These are phyloP conservation scores for Hsuehochloa calcarea DNA, from an alignment of 176 grass and related monocot species.

Conservation along the genomic window DNA sequence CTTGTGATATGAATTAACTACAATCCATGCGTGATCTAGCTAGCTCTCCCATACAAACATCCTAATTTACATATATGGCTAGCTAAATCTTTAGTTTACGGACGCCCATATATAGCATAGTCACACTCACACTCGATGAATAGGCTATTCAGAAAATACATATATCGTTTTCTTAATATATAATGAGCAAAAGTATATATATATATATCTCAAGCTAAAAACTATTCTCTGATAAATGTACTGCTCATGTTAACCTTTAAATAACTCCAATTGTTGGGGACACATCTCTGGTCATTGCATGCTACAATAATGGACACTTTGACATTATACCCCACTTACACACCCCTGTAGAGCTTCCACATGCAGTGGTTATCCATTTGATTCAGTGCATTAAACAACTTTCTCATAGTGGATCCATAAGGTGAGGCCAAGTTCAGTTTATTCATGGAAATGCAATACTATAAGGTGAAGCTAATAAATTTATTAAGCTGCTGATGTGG, in stretches of 20 bases:
- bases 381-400: slow-evolving; percentile 18
- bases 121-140: neutral
- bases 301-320: slow-evolving; percentile 7
- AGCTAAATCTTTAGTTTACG: neutral
- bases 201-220: neutral
- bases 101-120: neutral
- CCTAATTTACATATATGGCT: neutral
- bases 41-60: neutral
- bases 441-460: neutral
- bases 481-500: neutral
- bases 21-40: neutral
- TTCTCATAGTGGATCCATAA: neutral
- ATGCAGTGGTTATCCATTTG: slow-evolving; percentile 12
- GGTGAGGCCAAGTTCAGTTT: neutral
- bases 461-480: neutral
- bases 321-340: neutral
- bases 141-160: neutral
- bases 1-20: neutral
- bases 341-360: neutral
- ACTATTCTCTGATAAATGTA: neutral
- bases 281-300: neutral
- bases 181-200: neutral
- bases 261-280: neutral
- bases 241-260: neutral
- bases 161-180: neutral